Evolutionary conservation across 1,284 basidiomycete species (phyloP), one percentile per base, ranked within the genome.

Genomic region (Cryptococcus sp.): DNA sequence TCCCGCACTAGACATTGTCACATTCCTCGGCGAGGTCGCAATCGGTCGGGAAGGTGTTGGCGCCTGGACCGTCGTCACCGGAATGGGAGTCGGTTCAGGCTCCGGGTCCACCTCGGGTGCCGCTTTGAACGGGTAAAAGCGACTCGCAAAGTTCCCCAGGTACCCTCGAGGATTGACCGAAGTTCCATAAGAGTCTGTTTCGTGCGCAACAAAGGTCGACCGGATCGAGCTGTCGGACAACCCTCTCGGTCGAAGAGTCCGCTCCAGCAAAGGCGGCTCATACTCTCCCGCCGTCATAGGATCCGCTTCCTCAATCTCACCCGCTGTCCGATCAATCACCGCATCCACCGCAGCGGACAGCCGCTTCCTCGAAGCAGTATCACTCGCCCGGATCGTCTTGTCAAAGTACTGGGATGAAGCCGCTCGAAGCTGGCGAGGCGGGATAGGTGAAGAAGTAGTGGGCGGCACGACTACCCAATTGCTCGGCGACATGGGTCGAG

Each of bases 221-320:
- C 83, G 85, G 52, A 95, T 90, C 1, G 87, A 91, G 5, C 89
- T 91, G 68, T 95, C 92, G 1, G 86, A 89, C 34, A 94, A 72
- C 1, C 89, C 88, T 45, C 91, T 79, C 16, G 85, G 79, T 19
- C 82, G 80, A 5, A 93, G 75, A 4, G 81, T 82, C 23, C 84
- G 80, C 49, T 85, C 78, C n/a, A 84, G 71, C 12, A 76, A 51
- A 37, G 68, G 75, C 61, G 65, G 75, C 63, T 68, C 66, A n/a
- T 66, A 58, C 45, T 19, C 10, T 42, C 48, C 24, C 37, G 43
- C 35, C 21, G 34, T 38, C 25, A n/a, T 39, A 19, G 14, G 14
- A 62, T 71, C 66, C 14, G 66, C 63, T 5, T 63, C 57, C 31
- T 60, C 61, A 9, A 66, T 58, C 7, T 66, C 65, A 54, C 47